Base-by-base conservation (phyloP, 108 stramenopile species). In the Skeletonema grethae region DNA sequence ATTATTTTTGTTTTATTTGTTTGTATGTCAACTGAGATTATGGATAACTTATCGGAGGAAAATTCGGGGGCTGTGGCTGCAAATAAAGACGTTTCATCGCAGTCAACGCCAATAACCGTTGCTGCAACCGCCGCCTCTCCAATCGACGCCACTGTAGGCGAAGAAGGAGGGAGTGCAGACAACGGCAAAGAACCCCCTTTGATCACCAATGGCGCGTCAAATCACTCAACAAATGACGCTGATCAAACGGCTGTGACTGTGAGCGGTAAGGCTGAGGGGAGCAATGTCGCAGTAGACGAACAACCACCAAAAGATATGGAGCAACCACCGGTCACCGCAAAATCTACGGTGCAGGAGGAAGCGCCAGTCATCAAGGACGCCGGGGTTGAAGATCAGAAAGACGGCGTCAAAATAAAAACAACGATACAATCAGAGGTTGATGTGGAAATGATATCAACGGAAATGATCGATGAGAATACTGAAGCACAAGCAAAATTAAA, bases 371-470 rank as follows among this genome's bases (percentile, higher is more conserved):
- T 2, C 22, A 22, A 22, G 22, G 50, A 53, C 15, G 9, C 50
- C 22, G 50, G 22, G 18, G 50, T 2, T 9, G 22, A 22, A 22
- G 50, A 22, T 20, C 20, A 24, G 22, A 53, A 22, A 22, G 50
- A 53, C 50, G 50, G 50, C 50, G 50, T 53, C 8, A 53, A 22
- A 53, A 53, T 53, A 53, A 53, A 53, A 53, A 53, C 50, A 53
- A 22, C 50, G 7, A 9, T n/a, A 6, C 50, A 53, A 53, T 9
- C 50, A 22, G 20, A 53, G 20, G 50, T 53, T 6, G 50, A 53
- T 53, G 50, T 53, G 22, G 50, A 53, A 53, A 53, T 53, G 50
- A 53, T 53, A 22, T 53, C 50, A 9, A 53, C 50, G 22, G 50
- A 53, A 53, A 53, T 22, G 50, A 22, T 53, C n/a, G 22, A 22